These are phyloP conservation scores for Aeminium ludgeri DNA, from an alignment of 495 filamentous ascomycete genomes.

Conservation along the genomic window DNA sequence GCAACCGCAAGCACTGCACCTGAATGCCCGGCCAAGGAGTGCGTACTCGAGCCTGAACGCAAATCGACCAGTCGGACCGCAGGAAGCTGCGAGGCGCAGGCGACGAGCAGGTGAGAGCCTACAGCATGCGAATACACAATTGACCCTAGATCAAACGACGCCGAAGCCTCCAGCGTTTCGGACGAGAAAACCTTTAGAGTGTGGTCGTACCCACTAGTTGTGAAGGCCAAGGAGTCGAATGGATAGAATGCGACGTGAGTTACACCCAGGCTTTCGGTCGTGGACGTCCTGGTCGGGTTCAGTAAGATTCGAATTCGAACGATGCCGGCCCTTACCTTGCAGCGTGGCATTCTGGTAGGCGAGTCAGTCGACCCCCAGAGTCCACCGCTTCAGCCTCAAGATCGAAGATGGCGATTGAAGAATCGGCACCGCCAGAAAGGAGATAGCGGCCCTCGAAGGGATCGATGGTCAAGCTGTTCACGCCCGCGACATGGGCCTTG, in stretches of 20 bases:
- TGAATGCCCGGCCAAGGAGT: constrained; percentile 58
- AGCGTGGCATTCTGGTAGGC: constrained; percentile 34
- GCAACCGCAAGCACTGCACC: constrained; percentile 54
- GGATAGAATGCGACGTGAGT: constrained; percentile 80
- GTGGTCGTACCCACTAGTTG: constrained; percentile 71
- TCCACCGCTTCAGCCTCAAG: constrained; percentile 36
- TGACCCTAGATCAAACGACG: constrained; percentile 52
- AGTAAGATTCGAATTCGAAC: background rate
- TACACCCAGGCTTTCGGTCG: constrained; percentile 44
- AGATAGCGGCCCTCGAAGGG: constrained; percentile 62
- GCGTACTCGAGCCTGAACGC: constrained; percentile 55
- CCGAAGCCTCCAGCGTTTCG: constrained; percentile 38
- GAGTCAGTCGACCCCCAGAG: constrained; percentile 22
- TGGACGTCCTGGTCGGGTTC: constrained; percentile 16
- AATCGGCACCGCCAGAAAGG: constrained; percentile 67
- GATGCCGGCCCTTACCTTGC: constrained; percentile 17
- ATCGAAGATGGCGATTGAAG: constrained; percentile 68
- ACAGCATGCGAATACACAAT: constrained; percentile 61
- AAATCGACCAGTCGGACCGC: constrained; percentile 69
- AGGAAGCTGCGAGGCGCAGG: constrained; percentile 67
- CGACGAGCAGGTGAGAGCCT: constrained; percentile 55
- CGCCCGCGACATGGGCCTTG: constrained; percentile 55
- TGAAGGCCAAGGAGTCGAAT: constrained; percentile 62
- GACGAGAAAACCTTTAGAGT: constrained; percentile 66
- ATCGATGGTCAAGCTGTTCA: constrained; percentile 59